These are phyloP conservation scores for Fusarium succisae DNA, from an alignment of 2,329 filamentous ascomycete genomes.

Conservation along the genomic window DNA sequence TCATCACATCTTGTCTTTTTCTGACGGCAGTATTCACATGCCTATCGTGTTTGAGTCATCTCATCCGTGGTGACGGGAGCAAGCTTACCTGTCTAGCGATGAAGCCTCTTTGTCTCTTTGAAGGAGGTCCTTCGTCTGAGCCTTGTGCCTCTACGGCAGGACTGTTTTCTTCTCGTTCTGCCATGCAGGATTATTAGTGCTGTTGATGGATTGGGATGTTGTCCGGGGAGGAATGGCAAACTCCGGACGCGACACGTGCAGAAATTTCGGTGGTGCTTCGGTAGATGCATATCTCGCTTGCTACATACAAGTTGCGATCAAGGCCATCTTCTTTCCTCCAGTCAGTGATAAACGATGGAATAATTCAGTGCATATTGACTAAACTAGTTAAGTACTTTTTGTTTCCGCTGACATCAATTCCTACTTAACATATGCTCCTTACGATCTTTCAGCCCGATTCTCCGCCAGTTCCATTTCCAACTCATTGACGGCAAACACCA, in stretches of 20 bases:
- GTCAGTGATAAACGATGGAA: no score
- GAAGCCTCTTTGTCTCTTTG: conserved; percentile 24
- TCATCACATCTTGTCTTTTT: conserved; percentile 35
- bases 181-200: neutral
- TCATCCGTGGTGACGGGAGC: no score
- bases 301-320: neutral
- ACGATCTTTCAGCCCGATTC: no score
- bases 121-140: conserved; percentile 21
- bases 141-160: neutral
- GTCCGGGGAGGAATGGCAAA: conserved; percentile 24
- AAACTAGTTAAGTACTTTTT: no score
- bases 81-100: conserved; percentile 26
- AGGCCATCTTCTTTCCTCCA: no score
- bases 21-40: conserved; percentile 33
- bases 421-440: no score
- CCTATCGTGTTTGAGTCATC: conserved; percentile 7
- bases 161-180: conserved; percentile 21
- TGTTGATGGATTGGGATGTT: neutral
- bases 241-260: conserved; percentile 15
- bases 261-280: neutral
- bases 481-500: no score
- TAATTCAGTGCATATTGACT: no score
- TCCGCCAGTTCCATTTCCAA: no score
- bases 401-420: no score
- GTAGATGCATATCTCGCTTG: neutral